Evolutionary conservation across 2,329 filamentous ascomycete species (phyloP), one percentile per base, ranked within the genome.

Genomic region (Dendrostoma leiphaemia): DNA sequence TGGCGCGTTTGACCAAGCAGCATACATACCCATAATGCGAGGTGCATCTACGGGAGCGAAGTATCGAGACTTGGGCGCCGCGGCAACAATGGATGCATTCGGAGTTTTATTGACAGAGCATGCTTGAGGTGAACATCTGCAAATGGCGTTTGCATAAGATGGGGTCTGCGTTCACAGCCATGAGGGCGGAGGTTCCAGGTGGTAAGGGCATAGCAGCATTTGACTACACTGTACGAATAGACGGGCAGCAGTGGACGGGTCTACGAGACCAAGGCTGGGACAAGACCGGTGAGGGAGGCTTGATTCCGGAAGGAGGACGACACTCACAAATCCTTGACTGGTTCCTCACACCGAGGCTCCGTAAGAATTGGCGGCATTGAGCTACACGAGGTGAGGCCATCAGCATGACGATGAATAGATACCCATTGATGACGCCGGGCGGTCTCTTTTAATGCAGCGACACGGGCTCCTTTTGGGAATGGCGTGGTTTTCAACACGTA

Each of bases 111-210:
- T 10, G 10, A 35, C 15, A 10, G 8, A 15, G 35, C 23, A 38
- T 28, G 9, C 9, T 21, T 48, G 46, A 23, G 15, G 15, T 38
- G 32, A 23, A 38, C 46, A 48, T 37, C 19, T 24, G 32, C 34
- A 38, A 10, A 48, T 17, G n/a, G 46, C 46, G 46, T 49, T 41
- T 49, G 34, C 35, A 49, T 49, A 31, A 49, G 47, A 49, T 13
- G 15, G 26, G 38, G 12, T 29, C 8, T 31, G 32, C 34, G 6
- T 32, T 24, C 34, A 41, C 12, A 23, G 35, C 19, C 21, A 41
- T 24, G 21, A 41, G 21, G 13, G 8, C 12, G 24, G 23, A 12
- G 38, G 17, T n/a, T 7, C 26, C 2, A 12, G n/a, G 28, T 26
- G 46, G 38, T 12, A 24, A 35, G 15, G 24, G 32, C n/a, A 29